Base-by-base conservation (phyloP, 2,329 filamentous ascomycete species). In the Claviceps maximensis region DNA sequence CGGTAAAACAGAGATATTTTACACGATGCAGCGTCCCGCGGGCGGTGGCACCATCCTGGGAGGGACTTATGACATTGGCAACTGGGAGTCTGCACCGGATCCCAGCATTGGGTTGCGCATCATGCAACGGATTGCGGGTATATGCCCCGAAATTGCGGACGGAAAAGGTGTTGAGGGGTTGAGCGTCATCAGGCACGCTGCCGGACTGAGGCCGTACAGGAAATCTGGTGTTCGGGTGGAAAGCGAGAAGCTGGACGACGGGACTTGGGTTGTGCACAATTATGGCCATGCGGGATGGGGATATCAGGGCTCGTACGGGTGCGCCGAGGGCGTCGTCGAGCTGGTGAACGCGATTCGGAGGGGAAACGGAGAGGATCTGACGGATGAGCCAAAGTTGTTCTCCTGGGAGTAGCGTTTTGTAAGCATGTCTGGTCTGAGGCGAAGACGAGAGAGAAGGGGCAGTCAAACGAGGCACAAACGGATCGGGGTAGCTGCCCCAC, bases 1-100 rank as follows among this genome's bases (percentile, higher is more conserved):
- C 61, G 83, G 79, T 2, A 71, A 74, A 0, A 82, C 84, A 36
- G 89, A 95, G 67, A 72, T 83, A 4, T 72, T 79, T 54, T 96
- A 96, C 65, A 76, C 86, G 48, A 95, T 96, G 89, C 82, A 82
- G 61, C 78, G 90, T 29, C 87, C 89, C 1, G 77, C 76, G 0
- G 79, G 79, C n/a, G 90, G 89, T 21, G 90, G 90, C 12, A 93
- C 87, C 0, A 76, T 95, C 44, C 72, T 95, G 2, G 90, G 89
- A n/a, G 90, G 90, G 2, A 91, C 84, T 47, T 87, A 94, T 61
- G 83, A 89, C 65, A 80, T 84, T 60, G 77, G 82, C 29, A 85
- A 83, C 62, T 95, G 88, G 88, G 86, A 93, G 59, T 78, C 82
- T 40, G 77, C 84, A 58, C 82, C 85, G 1, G 89, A 95, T 61